Evolutionary conservation across 345 rosid species (phyloP).

Genomic region (Arabidopsis thaliana): DNA sequence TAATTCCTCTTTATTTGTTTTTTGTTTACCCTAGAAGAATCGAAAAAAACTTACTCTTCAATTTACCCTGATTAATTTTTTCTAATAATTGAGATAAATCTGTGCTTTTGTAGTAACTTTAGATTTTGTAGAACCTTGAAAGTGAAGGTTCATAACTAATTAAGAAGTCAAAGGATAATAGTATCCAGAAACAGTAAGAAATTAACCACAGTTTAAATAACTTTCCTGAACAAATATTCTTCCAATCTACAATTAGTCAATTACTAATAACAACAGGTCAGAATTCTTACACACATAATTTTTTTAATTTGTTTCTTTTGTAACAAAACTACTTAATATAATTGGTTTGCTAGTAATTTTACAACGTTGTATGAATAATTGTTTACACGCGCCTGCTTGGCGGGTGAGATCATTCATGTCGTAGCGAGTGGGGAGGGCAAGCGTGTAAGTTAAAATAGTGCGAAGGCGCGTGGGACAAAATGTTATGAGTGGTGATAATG

Average conservation of each 20-base stretch:
- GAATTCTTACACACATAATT: not conserved
- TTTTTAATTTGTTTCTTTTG: not conserved
- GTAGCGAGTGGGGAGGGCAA: not conserved
- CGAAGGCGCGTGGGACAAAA: slow-evolving; percentile 20
- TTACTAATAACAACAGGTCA: not conserved
- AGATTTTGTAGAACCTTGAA: not conserved
- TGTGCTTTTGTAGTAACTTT: slow-evolving; percentile 22
- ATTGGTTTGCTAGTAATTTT: no score
- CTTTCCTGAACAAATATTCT: slow-evolving; percentile 3
- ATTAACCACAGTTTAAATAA: not conserved
- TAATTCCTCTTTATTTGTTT: slow-evolving; percentile 1
- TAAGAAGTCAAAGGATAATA: slow-evolving; percentile 16
- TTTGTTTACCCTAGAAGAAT: not conserved
- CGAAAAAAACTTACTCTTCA: not conserved
- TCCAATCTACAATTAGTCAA: slow-evolving; percentile 22
- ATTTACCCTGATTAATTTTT: not conserved
- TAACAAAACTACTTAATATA: no score
- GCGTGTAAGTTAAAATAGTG: slow-evolving; percentile 1
- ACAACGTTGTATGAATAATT: not conserved
- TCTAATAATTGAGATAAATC: not conserved
- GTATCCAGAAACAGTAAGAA: slow-evolving; percentile 1
- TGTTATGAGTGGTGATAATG: slow-evolving; percentile 10
- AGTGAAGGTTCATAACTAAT: not conserved
- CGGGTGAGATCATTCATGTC: not conserved
- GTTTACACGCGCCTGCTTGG: not conserved